These are phyloP conservation scores for Corymbia citriodora DNA, from an alignment of 441 rosid species.

Conservation along the genomic window DNA sequence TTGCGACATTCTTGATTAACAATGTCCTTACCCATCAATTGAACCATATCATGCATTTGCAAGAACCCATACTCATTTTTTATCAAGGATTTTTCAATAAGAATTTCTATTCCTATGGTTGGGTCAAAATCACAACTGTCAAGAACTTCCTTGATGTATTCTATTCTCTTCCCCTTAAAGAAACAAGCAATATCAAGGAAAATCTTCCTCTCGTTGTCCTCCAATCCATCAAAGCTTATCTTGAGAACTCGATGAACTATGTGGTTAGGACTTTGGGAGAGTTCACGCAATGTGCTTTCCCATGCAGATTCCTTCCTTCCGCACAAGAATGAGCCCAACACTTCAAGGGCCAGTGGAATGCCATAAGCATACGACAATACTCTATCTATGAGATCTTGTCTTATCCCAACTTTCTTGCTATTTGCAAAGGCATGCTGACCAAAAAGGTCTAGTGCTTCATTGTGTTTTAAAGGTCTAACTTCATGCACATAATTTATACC, in stretches of 20 bases:
- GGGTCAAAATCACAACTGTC: not conserved
- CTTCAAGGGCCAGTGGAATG: not conserved
- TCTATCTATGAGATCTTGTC: not conserved
- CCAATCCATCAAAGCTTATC: not conserved
- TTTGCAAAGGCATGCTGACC: too few relatives aligned
- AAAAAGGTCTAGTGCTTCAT: too few relatives aligned
- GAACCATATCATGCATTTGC: not conserved
- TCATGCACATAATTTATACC: too few relatives aligned
- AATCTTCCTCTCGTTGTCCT: not conserved
- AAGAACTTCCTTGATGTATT: not conserved
- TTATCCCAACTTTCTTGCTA: not conserved
- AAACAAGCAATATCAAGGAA: not conserved
- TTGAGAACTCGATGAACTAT: not conserved
- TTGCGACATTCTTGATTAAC: not conserved
- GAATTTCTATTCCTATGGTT: not conserved
- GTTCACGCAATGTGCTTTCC: not conserved
- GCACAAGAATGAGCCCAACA: not conserved
- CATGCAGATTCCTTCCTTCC: not conserved
- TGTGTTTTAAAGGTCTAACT: too few relatives aligned
- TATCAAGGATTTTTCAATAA: not conserved
- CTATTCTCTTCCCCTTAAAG: not conserved
- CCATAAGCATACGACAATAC: rapidly evolving
- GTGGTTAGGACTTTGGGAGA: not conserved
- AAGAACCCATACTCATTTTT: not conserved
- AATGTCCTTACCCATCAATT: not conserved